Base-by-base conservation (phyloP, 495 filamentous ascomycete species). In the Lentithecium fluviatile region DNA sequence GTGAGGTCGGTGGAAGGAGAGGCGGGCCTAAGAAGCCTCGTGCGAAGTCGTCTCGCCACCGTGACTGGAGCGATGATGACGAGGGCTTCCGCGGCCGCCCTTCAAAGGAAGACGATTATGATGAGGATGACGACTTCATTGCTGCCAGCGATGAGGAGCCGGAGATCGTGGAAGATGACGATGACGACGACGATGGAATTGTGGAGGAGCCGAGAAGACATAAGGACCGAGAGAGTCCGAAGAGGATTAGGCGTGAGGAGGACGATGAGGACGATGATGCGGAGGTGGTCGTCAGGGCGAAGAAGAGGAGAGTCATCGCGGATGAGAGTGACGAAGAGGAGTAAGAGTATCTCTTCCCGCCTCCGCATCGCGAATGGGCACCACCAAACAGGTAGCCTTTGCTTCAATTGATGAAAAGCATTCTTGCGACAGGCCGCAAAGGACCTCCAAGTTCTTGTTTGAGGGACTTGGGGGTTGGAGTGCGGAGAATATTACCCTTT, bases 21-120 rank as follows among this genome's bases (percentile, higher is more conserved):
- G 23, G 36, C 4, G 60, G 68, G 8, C 58, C 55, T 11, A 48
- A 34, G 25, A 73, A 70, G 58, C 64, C 65, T 40, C 45, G 52
- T 19, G 52, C 65, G 26, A 66, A 60, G 40, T 56, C 61, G 52
- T 60, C 68, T 15, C 38, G 66, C 42, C 69, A 70, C 34, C 66
- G 68, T 32, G 73, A 74, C 54, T 75, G 72, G 65, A 71, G 66
- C 47, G 66, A 69, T 32, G 74, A 77, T 34, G 74, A 96, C 61
- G 83, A 85, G 57, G 76, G 79, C 1, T 82, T 83, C 36, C 78
- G 85, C 40, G 83, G 84, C 2, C 76, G 79, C 23, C 81, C 80
- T 17, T n/a, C 13, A 6, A 79, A 82, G 20, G 83, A 89, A 62
- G 90, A 97, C 68, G 88, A 93, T 70, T 97, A 82, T 43, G 81